Percentiles rank a stretch among this genome's conserved stretches.
Conservation (phyloP, 768 basidiomycete species). For the Mycena haematopus region DNA sequence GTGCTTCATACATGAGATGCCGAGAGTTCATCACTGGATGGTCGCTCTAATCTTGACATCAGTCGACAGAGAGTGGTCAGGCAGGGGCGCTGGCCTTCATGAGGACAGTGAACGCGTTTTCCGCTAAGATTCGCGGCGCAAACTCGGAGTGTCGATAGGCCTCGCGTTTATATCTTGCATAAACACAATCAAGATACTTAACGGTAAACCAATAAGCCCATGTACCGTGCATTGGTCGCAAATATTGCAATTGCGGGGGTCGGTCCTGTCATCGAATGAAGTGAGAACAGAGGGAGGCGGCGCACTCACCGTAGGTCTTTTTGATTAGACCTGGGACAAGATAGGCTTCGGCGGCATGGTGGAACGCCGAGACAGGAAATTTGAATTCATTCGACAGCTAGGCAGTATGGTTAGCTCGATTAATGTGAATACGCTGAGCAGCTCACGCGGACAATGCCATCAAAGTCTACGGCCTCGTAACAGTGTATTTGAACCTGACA, state of each 20-base stretch:
- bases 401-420: conserved; percentile 15
- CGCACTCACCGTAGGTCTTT: conserved; percentile 60
- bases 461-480: conserved; percentile 71
- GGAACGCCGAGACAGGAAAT: conserved; percentile 78
- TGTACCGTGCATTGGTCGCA: conserved; percentile 52
- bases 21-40: conserved; percentile 73
- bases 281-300: background rate
- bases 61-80: background rate
- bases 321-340: conserved; percentile 82
- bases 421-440: background rate
- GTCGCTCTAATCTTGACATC: conserved; percentile 55
- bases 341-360: conserved; percentile 83
- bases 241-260: conserved; percentile 84
- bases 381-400: conserved; percentile 86
- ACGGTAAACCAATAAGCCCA: background rate
- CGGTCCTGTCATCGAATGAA: conserved; percentile 49
- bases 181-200: background rate
- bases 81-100: conserved; percentile 64
- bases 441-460: conserved; percentile 71
- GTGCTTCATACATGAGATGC: conserved; percentile 83
- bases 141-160: conserved; percentile 83
- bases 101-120: conserved; percentile 68
- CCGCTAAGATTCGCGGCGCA: conserved; percentile 75
- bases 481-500: conserved; percentile 61
- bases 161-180: conserved; percentile 74